Evolutionary conservation across 192 early-diverging fungal species (phyloP).

Genomic region (Backusella parvicylindrica): DNA sequence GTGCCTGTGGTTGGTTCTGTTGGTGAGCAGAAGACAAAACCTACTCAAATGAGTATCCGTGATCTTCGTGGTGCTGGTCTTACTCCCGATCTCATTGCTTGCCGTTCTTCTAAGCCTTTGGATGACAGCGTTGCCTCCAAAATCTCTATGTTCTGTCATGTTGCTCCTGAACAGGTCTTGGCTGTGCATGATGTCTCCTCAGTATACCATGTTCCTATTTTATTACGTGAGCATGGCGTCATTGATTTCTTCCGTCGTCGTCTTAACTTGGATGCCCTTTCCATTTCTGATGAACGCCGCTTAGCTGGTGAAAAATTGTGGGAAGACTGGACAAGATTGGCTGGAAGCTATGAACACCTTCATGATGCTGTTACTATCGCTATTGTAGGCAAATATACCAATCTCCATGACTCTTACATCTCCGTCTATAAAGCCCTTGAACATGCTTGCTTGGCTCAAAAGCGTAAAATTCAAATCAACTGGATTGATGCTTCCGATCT

Average conservation of each 20-base stretch:
- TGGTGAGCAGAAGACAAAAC: slow-evolving; percentile 99
- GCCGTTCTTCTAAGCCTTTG: slow-evolving; percentile 83
- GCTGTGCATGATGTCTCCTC: slow-evolving; percentile 96
- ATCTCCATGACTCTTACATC: slow-evolving; percentile 95
- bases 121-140: slow-evolving; percentile 83
- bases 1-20: slow-evolving; percentile 96
- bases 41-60: slow-evolving; percentile 94
- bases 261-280: slow-evolving; percentile 65
- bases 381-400: slow-evolving; percentile 95
- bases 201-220: slow-evolving; percentile 94
- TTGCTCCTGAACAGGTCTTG: slow-evolving; percentile 87
- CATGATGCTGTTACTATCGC: slow-evolving; percentile 85
- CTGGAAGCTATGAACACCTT: slow-evolving; percentile 66
- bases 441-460: slow-evolving; percentile 86
- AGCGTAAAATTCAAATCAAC: slow-evolving; percentile 76
- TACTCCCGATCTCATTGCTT: slow-evolving; percentile 95
- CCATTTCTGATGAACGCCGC: slow-evolving; percentile 49
- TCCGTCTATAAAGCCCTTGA: slow-evolving; percentile 96
- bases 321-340: slow-evolving; percentile 68
- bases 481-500: slow-evolving; percentile 97
- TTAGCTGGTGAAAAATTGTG: slow-evolving; percentile 64
- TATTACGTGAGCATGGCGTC: slow-evolving; percentile 84
- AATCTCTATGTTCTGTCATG: slow-evolving; percentile 99
- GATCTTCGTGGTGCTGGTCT: slow-evolving; percentile 94
- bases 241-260: slow-evolving; percentile 79